Evolutionary conservation across 1,139 yeast genomes (phyloP), one percentile per base, ranked within the genome.

Genomic region (Sugiyamaella japonica): DNA sequence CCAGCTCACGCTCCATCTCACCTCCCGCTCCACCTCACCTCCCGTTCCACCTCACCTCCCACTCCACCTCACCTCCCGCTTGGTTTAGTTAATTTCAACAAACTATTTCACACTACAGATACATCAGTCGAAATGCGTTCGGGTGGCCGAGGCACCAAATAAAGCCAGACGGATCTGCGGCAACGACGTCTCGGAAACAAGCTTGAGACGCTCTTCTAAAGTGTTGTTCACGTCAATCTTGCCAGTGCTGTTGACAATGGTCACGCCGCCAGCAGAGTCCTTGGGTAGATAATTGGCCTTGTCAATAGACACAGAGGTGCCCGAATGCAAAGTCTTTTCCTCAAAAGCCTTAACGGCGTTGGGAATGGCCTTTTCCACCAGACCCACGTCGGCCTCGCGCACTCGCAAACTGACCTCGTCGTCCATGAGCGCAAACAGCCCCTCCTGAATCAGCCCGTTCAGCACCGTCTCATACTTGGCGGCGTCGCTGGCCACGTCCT

Each of bases 211-310:
- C 77, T 91, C 97, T 67, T 89, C 97, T 68, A 95, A 81, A 40
- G 99, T 91, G 76, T 93, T 93, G 74, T 89, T 79, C 56, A 93
- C 89, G 65, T 86, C 91, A 63, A 95, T 91, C 75, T 87, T 89
- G 55, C 96, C 96, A 37, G 81, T 70, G 43, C 80, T 80, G 68
- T 86, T 88, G 57, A 80, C 71, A 51, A 89, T 79, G 53, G 89
- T 72, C 52, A 85, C 89, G 67, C 99, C 99, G 59, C 99, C 99
- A 50, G 95, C 84, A 58, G 74, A 59, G 36, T 83, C 85, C 54
- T 82, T 51, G 20, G 66, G 61, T 25, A 65, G 57, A 38, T 53
- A 62, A 46, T 60, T 56, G 13, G 49, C 37, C 61, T 85, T 87
- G 63, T 82, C 82, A 57, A 89, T 70, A n/a, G 73, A 53, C 36